Evolutionary conservation across 2,329 filamentous ascomycete genomes (phyloP), one percentile per base, ranked within the genome.

Genomic region (Aureobasidium subglaciale): DNA sequence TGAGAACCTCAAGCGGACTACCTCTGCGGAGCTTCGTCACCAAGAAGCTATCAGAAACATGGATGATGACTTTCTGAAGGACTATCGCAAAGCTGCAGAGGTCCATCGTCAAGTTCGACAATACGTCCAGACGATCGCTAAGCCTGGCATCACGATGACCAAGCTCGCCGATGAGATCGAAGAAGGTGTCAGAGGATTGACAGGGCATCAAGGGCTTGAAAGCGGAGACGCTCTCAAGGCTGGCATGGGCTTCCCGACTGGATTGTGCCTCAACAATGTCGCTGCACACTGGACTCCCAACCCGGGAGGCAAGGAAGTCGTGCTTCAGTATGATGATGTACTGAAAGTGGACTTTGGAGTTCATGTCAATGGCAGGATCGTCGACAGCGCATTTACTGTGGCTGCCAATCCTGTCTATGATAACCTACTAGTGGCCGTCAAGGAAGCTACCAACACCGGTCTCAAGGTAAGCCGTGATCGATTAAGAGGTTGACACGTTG

Each of bases 161-260:
- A 85, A 90, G 69, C 92, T 95, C 62, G 88, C 88, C 8, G 85
- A 92, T 68, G 86, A 85, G n/a, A 95, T 95, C 63, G 90, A 95
- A 70, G 83, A 92, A 67, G 81, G 87, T 50, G 88, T 93, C 32
- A 82, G 89, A 60, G 82, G 85, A 29, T 71, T 95, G 60, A 86
- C 86, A 2, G 89, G 87, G 5, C 88, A 95, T 68, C 77, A 81
- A 62, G 90, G 88, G 7, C 72, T 93, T 40, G 79, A 86, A 59
- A 86, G 90, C 64, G 90, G 90, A 5, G 89, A 95, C 64, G 85
- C 84, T 54, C 74, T 91, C 60, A 82, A 84, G 65, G 88, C 84
- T 29, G 89, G 90, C 55, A 88, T 95, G 80, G 90, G 88, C 4
- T 95, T 95, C 73, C 90, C 90, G 5, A 90, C 86, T 20, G 90